Conservation (phyloP, 441 rosid genomes). For the Erodium trifolium region DNA sequence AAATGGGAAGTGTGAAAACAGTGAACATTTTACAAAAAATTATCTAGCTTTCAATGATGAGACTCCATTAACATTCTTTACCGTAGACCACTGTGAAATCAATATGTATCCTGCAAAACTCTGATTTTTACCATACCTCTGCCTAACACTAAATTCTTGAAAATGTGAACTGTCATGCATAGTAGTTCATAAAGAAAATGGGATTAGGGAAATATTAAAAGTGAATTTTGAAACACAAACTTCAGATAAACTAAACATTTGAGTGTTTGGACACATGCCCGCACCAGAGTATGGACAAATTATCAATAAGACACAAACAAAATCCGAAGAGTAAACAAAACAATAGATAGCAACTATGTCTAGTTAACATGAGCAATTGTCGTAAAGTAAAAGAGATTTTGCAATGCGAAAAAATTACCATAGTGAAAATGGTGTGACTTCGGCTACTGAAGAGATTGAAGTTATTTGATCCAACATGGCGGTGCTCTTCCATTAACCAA, state of each 20-base stretch:
- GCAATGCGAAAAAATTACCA: slow-evolving; percentile 36
- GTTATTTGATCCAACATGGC: slow-evolving; percentile 99
- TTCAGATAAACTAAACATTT: background rate
- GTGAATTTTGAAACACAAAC: background rate
- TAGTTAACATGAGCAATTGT: background rate
- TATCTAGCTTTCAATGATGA: background rate
- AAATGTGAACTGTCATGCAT: background rate
- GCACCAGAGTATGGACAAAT: background rate
- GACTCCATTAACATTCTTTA: background rate
- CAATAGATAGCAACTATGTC: background rate
- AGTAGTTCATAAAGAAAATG: background rate
- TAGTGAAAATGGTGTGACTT: slow-evolving; percentile 98
- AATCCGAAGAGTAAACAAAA: background rate
- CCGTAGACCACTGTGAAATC: background rate
- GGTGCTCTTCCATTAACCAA: slow-evolving; percentile 68
- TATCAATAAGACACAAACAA: background rate
- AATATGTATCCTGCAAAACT: background rate
- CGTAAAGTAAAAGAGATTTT: background rate
- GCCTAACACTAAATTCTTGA: background rate
- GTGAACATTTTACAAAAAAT: background rate
- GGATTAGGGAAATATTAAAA: background rate
- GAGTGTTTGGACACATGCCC: background rate
- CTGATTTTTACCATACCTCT: background rate
- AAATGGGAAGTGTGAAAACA: slow-evolving; percentile 4
- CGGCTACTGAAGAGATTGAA: slow-evolving; percentile 95